Conservation (phyloP, 2,329 filamentous ascomycete species). For the Trichoderma sp. region DNA sequence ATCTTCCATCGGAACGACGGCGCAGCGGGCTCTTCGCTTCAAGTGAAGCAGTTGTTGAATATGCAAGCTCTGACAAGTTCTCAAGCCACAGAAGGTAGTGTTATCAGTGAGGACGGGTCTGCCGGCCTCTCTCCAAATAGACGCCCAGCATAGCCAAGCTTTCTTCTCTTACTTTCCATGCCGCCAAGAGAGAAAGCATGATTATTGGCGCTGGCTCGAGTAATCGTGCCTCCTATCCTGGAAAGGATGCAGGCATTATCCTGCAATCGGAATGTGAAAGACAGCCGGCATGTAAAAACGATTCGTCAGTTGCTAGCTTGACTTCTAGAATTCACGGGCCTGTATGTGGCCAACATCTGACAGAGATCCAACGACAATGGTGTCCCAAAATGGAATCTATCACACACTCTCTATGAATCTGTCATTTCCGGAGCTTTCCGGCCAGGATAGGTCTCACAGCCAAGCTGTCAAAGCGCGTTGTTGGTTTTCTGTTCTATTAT, state of each 20-base stretch:
- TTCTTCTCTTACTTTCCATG: neutral
- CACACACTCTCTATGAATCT: neutral
- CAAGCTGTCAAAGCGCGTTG: neutral
- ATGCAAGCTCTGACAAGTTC: neutral
- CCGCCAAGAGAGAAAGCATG: neutral
- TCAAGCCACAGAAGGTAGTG: neutral
- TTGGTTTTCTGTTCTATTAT: neutral
- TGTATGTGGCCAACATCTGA: neutral
- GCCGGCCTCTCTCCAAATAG: neutral
- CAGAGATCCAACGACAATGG: neutral
- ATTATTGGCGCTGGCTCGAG: neutral
- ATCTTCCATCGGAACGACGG: neutral
- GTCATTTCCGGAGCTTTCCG: conserved; percentile 15
- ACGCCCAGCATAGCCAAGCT: neutral
- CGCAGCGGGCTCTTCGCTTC: neutral
- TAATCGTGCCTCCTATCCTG: neutral
- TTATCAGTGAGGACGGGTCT: neutral
- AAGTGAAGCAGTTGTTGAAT: neutral
- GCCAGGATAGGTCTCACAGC: neutral
- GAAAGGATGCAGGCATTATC: neutral
- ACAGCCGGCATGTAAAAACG: neutral
- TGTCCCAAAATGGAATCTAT: neutral
- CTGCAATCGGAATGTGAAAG: neutral
- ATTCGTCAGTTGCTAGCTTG: neutral
- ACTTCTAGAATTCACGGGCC: neutral